Evolutionary conservation across 106 monocot genomes (phyloP), one percentile per base, ranked within the genome.

Genomic region (Dendrobium huoshanense): DNA sequence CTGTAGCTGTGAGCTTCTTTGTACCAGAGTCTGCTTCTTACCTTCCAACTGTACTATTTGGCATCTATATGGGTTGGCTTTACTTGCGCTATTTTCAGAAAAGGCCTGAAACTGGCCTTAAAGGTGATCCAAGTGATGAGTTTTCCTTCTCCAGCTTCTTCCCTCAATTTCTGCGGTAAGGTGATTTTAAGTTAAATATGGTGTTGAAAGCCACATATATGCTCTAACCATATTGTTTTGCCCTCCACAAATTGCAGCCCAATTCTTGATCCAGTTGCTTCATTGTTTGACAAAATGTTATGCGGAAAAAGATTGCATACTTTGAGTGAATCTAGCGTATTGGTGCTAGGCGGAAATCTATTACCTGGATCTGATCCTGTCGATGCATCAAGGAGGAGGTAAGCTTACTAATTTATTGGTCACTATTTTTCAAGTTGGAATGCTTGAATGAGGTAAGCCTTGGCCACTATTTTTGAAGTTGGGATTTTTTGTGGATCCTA

Each of bases 121-220:
- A 89, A 77, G 96, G 96, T 48, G 96, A 97, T 79, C 96, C 96
- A 78, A 97, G 96, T 81, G 96, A 97, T 67, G 96, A 97, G 43
- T 97, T 97, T 79, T 90, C 89, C 24, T 97, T 94, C 86, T 90
- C 96, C 22, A 86, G 88, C 16, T 97, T 96, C 85, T 96, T 96
- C 82, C 96, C 93, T 49, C 88, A 93, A 78, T 88, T 96, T 83
- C 58, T 91, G 56, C 78, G 93, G 96, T 97, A 88, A 19, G 64
- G 31, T 48, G 13, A 33, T 74, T 49, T 16, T 20, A 64, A 9
- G 41, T 10, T 45, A 37, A 76, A 27, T 43, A 73, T 48, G 40
- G 33, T 25, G 41, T 22, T 4, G 15, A 22, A 4, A 76, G 42
- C 22, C 20, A 45, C 45, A 3, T 49, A 49, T 56, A 19, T 55